Conservation (phyloP, 2,329 filamentous ascomycete species). For the Teratosphaeria gauchensis region DNA sequence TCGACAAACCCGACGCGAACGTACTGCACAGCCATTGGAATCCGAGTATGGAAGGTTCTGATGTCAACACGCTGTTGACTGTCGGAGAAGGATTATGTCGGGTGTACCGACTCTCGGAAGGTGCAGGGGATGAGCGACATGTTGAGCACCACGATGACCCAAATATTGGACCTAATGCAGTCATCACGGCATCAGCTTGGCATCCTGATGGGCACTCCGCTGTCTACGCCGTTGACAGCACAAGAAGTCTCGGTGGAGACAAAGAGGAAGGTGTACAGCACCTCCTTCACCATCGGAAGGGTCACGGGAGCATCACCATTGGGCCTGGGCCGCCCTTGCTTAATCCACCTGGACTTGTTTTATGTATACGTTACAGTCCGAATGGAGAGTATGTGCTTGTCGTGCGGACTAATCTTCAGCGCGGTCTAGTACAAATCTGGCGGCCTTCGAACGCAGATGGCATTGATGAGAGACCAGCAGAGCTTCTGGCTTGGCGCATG, state of each 20-base stretch:
- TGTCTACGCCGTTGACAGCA: constrained; percentile 20
- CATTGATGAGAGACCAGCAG: neutral
- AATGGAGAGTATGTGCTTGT: constrained; percentile 22
- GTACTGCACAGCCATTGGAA: constrained; percentile 24
- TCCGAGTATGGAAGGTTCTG: constrained; percentile 11
- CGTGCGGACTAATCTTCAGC: constrained; percentile 18
- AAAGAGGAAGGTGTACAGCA: constrained; percentile 11
- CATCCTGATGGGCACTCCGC: constrained; percentile 23
- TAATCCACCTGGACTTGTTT: constrained; percentile 19
- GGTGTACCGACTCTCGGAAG: constrained; percentile 23
- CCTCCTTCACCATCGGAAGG: constrained; percentile 17
- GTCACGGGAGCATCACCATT: constrained; percentile 12
- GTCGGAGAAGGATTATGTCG: constrained; percentile 26
- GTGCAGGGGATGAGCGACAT: constrained; percentile 11
- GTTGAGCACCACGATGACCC: constrained; percentile 19
- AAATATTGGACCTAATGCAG: constrained; percentile 15
- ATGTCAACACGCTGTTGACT: constrained; percentile 20
- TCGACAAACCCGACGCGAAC: constrained; percentile 21
- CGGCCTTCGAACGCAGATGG: constrained; percentile 8
- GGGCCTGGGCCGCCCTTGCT: constrained; percentile 14
- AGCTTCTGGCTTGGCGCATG: constrained; percentile 31
- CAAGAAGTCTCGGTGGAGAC: constrained; percentile 13
- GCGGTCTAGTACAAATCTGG: constrained; percentile 25
- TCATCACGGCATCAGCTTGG: constrained; percentile 26
- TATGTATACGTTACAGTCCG: constrained; percentile 22